These are phyloP conservation scores for Ambrosia hybrid DNA, from an alignment of 140 eudicot genomes.

Conservation along the genomic window DNA sequence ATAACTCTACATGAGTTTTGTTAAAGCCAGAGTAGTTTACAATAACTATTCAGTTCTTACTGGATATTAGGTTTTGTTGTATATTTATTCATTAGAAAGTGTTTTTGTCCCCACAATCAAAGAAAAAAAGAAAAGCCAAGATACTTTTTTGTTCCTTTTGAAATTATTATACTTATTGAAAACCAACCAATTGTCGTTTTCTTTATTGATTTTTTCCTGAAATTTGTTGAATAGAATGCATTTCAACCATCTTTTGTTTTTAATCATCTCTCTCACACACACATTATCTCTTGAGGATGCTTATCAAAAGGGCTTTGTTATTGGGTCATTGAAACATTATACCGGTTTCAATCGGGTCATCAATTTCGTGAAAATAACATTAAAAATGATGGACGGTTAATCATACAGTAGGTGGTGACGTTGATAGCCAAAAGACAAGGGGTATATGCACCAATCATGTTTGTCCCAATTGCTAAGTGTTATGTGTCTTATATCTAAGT, in stretches of 20 bases:
- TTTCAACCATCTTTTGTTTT: neutral
- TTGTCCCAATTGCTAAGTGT: too few species aligned
- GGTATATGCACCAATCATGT: too few species aligned
- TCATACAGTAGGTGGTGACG: too few species aligned
- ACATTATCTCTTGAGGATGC: too few species aligned
- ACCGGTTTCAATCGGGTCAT: too few species aligned
- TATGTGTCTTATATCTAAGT: too few species aligned
- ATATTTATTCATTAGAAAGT: slow-evolving; percentile 15
- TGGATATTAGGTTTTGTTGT: slow-evolving; percentile 22
- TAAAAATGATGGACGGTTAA: too few species aligned
- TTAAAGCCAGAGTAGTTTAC: slow-evolving; percentile 17
- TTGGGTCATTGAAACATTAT: too few species aligned
- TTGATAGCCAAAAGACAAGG: too few species aligned
- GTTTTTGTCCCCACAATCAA: neutral
- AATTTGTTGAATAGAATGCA: neutral
- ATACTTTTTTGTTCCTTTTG: neutral
- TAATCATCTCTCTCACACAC: neutral
- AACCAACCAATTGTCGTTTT: slow-evolving; percentile 1
- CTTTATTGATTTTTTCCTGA: neutral
- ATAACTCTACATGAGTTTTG: slow-evolving; percentile 5
- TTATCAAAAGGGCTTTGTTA: too few species aligned
- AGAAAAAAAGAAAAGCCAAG: slow-evolving; percentile 11
- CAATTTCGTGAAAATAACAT: too few species aligned
- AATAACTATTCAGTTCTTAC: slow-evolving; percentile 8
- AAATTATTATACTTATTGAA: neutral